These are phyloP conservation scores for Cercospora sojina DNA, from an alignment of 2,329 filamentous ascomycete genomes.

Conservation along the genomic window DNA sequence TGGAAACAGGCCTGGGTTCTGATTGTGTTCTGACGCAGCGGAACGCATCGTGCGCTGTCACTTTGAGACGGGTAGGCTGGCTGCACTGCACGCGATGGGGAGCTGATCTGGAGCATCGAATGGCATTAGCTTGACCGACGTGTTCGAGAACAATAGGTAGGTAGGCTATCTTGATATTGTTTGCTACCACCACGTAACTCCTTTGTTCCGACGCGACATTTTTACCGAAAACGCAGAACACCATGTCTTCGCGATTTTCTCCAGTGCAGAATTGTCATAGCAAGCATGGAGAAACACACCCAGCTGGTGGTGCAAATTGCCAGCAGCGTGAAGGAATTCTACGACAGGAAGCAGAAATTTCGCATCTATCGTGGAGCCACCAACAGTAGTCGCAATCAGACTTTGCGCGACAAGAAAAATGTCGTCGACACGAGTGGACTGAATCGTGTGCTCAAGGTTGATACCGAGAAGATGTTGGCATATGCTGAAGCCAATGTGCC, in stretches of 20 bases:
- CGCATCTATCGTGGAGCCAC: conserved; percentile 74
- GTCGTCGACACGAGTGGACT: conserved; percentile 67
- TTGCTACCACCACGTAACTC: neutral
- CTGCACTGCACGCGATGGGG: neutral
- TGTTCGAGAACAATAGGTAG: conserved; percentile 4
- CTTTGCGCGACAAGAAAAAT: conserved; percentile 37
- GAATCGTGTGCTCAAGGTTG: conserved; percentile 62
- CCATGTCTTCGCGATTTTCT: neutral
- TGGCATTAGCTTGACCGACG: no score
- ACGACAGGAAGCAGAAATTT: conserved; percentile 59
- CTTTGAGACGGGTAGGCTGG: neutral
- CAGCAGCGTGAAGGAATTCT: conserved; percentile 49
- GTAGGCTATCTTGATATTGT: conserved; percentile 2
- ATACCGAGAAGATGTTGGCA: conserved; percentile 54
- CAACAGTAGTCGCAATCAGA: conserved; percentile 65
- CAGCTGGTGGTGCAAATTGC: conserved; percentile 48
- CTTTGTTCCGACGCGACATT: neutral
- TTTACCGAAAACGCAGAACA: neutral
- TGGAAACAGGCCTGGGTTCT: neutral
- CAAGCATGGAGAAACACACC: conserved; percentile 23
- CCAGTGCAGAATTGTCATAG: neutral
- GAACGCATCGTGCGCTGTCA: neutral
- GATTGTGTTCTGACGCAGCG: neutral
- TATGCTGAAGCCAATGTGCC: conserved; percentile 68
- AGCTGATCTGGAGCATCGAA: no score